Evolutionary conservation across 2,329 filamentous ascomycete genomes (phyloP), one percentile per base, ranked within the genome.

Genomic region (Aspergillus neotritici): DNA sequence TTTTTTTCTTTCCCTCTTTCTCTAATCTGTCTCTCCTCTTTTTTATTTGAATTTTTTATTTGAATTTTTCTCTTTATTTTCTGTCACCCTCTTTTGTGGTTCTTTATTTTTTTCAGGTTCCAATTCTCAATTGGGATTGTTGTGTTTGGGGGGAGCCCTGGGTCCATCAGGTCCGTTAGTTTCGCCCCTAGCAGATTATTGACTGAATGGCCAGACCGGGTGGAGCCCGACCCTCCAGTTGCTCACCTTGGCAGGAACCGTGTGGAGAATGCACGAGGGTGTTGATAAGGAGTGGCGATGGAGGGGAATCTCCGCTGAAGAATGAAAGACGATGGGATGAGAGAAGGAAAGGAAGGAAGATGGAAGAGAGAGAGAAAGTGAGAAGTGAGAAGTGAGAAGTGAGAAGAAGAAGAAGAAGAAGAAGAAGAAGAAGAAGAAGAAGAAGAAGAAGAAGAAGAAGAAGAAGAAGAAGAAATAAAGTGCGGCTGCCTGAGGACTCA

Each of bases 181-280:
- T 25, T 25, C 7, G 21, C 21, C 21, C 21, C 21, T 25, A 25
- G 21, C 21, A 25, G 21, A 25, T 25, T 25, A 25, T 25, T 25
- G 21, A 8, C 7, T 25, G 21, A 8, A 25, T 8, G 21, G 21
- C 21, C 21, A 25, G 21, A 8, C 21, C 21, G 7, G 21, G 59
- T 62, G 60, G 60, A 62, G 60, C 55, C 54, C 43, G 49, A 48
- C 44, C 40, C 38, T 37, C 35, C 46, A 8, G 40, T 48, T 54
- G 44, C 49, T 53, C 46, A 44, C 46, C 41, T 56, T 56, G 55
- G 54, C 55, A 49, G 52, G 47, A 60, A 59, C 50, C 17, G 17
- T 53, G 58, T 58, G 57, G 60, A 57, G 54, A 56, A 59, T 29
- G 32, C 32, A 37, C 35, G 43, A 37, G 40, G n/a, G n/a, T n/a